Conservation (phyloP, 148 eudicot species). For the Pouteria glomerata region DNA sequence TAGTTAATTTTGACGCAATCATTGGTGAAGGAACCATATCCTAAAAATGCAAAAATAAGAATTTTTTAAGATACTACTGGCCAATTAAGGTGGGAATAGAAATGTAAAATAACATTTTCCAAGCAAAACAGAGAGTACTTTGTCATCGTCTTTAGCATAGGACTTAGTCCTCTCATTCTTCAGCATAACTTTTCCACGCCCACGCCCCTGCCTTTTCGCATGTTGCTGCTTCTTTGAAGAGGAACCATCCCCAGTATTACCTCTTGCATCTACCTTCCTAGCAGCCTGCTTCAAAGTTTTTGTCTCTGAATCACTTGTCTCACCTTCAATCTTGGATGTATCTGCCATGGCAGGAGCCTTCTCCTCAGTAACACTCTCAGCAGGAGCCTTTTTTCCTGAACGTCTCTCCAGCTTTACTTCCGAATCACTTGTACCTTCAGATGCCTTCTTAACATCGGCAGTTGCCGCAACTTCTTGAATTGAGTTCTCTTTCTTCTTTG, state of each 20-base stretch:
- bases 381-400: constrained; percentile 32
- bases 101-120: background rate
- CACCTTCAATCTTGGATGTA: constrained; percentile 34
- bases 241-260: constrained; percentile 19
- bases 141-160: constrained; percentile 30
- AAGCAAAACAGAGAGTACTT: constrained; percentile 28
- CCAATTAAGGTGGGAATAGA: background rate
- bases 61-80: background rate
- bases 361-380: constrained; percentile 25
- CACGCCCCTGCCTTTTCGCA: constrained; percentile 30
- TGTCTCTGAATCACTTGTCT: constrained; percentile 35
- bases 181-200: constrained; percentile 26
- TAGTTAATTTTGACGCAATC: constrained; percentile 38
- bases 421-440: constrained; percentile 35
- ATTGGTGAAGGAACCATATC: constrained; percentile 38
- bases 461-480: constrained; percentile 31
- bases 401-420: constrained; percentile 29
- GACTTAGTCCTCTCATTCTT: constrained; percentile 35
- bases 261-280: constrained; percentile 34
- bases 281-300: constrained; percentile 24
- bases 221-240: constrained; percentile 26
- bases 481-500: constrained; percentile 37
- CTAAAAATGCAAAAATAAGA: constrained; percentile 26
- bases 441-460: constrained; percentile 26
- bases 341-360: constrained; percentile 22